Conservation (phyloP, 495 filamentous ascomycete genomes). For the Tuber magnatum region DNA sequence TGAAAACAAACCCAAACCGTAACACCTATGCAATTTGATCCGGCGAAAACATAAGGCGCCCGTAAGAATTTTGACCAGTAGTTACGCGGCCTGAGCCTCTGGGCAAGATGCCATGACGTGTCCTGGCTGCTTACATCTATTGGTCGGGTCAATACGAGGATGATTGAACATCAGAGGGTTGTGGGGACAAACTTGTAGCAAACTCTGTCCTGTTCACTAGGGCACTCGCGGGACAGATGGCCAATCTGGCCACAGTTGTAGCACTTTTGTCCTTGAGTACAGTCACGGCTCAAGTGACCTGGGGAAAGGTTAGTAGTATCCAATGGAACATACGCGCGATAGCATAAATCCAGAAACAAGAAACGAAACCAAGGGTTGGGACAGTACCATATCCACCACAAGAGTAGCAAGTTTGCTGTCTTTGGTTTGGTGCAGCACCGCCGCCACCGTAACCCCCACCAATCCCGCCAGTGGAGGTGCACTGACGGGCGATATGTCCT, state of each 20-base stretch:
- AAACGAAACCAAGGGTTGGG: not conserved
- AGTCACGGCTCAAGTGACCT: conserved; percentile 91
- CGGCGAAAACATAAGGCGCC: conserved; percentile 37
- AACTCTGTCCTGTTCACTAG: conserved; percentile 86
- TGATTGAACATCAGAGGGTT: not conserved
- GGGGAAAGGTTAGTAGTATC: conserved; percentile 12
- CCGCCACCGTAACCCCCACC: conserved; percentile 44
- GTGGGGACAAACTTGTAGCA: conserved; percentile 65
- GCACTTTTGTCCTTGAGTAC: conserved; percentile 98
- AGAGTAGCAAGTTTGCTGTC: conserved; percentile 87
- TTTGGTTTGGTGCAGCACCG: too few relatives aligned
- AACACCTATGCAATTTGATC: conserved; percentile 38
- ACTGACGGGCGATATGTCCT: conserved; percentile 96
- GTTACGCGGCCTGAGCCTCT: conserved; percentile 44
- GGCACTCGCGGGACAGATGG: conserved; percentile 91
- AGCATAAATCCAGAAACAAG: not conserved
- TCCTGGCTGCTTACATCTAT: conserved; percentile 84
- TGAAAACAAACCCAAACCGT: conserved; percentile 39
- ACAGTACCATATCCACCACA: conserved; percentile 71
- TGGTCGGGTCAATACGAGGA: conserved; percentile 14
- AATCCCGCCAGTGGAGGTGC: conserved; percentile 49
- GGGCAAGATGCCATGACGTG: conserved; percentile 92
- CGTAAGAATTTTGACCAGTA: conserved; percentile 24
- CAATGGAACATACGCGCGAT: conserved; percentile 3
- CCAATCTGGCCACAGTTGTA: conserved; percentile 98